Conservation (phyloP, 371 early-diverging fungal genomes). For the Haplosporangium sp. region DNA sequence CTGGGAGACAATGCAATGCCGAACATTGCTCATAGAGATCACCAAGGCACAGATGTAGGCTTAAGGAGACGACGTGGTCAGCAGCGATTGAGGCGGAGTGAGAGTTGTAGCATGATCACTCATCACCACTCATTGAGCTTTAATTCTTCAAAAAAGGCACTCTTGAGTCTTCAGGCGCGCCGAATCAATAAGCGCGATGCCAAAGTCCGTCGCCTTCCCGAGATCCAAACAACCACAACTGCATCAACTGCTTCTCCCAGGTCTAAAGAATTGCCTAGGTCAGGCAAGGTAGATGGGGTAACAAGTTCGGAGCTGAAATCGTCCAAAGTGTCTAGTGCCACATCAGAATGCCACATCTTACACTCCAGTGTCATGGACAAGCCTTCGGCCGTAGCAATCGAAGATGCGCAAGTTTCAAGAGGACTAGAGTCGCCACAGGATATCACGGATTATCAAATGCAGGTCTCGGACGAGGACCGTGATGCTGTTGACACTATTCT, state of each 20-base stretch:
- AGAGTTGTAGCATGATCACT: constrained; percentile 25
- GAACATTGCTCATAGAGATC: too few relatives aligned
- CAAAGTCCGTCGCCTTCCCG: constrained; percentile 36
- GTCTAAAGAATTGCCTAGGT: background rate
- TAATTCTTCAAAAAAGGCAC: constrained; percentile 35
- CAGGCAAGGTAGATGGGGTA: background rate
- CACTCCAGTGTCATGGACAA: background rate
- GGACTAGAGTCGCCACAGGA: background rate
- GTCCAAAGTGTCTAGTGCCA: too few relatives aligned
- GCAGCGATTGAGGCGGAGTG: constrained; percentile 14
- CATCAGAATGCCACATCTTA: too few relatives aligned
- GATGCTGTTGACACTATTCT: constrained; percentile 4
- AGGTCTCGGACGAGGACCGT: constrained; percentile 12
- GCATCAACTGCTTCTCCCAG: background rate
- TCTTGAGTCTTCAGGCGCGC: constrained; percentile 41
- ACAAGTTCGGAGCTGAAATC: background rate
- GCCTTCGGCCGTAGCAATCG: background rate
- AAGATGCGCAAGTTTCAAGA: too few relatives aligned
- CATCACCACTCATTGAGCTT: constrained; percentile 33
- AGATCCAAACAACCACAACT: constrained; percentile 20
- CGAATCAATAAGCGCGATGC: constrained; percentile 41
- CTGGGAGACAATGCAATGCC: too few relatives aligned
- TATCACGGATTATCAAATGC: constrained; percentile 14
- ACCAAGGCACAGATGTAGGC: background rate
- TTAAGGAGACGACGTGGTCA: background rate